A percentile compares a stretch with the other conserved stretches of the same genome.
These are phyloP conservation scores for Cynara cardunculus DNA, from an alignment of 129 eudicot species.

Conservation along the genomic window DNA sequence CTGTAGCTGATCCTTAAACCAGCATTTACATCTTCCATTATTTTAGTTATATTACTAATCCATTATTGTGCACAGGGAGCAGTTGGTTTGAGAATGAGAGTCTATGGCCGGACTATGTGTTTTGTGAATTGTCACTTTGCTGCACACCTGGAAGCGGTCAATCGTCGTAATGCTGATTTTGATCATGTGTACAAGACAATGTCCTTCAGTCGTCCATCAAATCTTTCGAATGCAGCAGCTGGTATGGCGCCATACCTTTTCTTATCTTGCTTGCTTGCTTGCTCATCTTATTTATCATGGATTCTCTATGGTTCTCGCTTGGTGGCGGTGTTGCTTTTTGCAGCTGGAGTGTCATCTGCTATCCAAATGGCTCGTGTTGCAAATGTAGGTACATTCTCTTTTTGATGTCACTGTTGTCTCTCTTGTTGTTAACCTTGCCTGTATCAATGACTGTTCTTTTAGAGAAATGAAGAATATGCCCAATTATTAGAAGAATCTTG, in stretches of 20 bases:
- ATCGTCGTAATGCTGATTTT: conserved; percentile 90
- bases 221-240: conserved; percentile 51
- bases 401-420: not conserved
- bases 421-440: not conserved
- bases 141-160: conserved; percentile 86
- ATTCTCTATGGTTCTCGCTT: conserved; percentile 51
- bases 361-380: conserved; percentile 55
- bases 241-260: conserved; percentile 61
- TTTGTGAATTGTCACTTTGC: conserved; percentile 99
- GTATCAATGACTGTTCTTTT: not conserved
- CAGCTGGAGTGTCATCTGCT: conserved; percentile 78
- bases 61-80: conserved; percentile 67
- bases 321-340: conserved; percentile 48
- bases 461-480: not conserved
- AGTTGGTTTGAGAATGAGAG: conserved; percentile 93
- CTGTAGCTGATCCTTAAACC: not conserved
- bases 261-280: conserved; percentile 59
- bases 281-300: conserved; percentile 46
- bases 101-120: conserved; percentile 69
- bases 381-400: conserved; percentile 55
- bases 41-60: conserved; percentile 12
- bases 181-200: conserved; percentile 93
- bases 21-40: not conserved
- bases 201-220: conserved; percentile 69
- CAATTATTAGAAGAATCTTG: not conserved